Base-by-base conservation (phyloP, 1,284 basidiomycete species). In the Tylopilus sp. region DNA sequence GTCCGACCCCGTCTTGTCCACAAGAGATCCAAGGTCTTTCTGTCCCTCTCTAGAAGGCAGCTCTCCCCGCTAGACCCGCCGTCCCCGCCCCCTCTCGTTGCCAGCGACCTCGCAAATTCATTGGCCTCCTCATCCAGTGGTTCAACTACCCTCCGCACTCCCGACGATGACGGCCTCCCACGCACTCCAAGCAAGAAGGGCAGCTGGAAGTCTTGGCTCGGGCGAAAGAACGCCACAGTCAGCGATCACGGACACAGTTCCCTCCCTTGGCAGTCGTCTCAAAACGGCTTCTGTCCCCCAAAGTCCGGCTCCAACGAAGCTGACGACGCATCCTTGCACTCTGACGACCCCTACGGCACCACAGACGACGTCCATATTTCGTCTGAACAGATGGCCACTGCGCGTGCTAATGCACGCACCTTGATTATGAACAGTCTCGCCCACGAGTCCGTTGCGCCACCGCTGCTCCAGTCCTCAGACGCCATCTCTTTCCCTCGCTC, bases 401-500 rank as follows among this genome's bases (percentile, higher is more conserved):
- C 69, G 2, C 59, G 70, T 40, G 64, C 70, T 21, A 61, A 64
- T 39, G 66, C 66, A 29, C 59, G 57, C 16, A 51, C 53, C 15
- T 52, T 74, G 51, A 71, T 73, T 51, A 63, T 61, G 54, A 76
- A 75, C 60, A 71, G 70, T 49, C 69, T 79, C 43, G 49, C 63
- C 25, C 63, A 63, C 42, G 62, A 69, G 34, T 64, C 68, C 44
- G 73, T 73, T 26, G 70, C 75, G 8, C 73, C 80, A 18, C 82
- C 82, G n/a, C 72, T 80, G 54, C 61, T 76, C 45, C 75, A 78
- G 48, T 62, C 67, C 39, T 60, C 72, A 15, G 61, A 61, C 39
- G 53, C 61, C n/a, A 71, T 74, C 33, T 56, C 76, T 49, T 89
- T 81, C 62, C 86, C 86, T 55, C 81, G 81, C 41, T 89, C 87